Conservation (phyloP, 345 rosid genomes). For the Euclidium syriacum region DNA sequence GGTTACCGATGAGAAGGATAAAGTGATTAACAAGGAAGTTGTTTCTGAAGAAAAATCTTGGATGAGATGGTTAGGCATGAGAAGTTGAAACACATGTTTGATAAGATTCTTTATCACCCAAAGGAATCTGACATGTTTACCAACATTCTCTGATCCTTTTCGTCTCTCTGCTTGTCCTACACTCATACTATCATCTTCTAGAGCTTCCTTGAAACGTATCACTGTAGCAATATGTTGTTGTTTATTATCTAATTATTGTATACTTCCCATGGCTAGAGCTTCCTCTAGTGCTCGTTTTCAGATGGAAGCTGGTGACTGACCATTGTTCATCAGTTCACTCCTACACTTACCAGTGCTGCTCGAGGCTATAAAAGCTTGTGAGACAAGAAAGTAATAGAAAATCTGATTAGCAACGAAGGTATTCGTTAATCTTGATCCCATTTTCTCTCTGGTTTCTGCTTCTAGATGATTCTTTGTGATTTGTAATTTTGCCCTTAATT, state of each 20-base stretch:
- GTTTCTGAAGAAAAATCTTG: too few relatives aligned
- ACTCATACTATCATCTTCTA: neutral
- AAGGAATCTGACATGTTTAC: slow-evolving; percentile 12
- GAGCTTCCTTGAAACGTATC: neutral
- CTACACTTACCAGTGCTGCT: slow-evolving; percentile 27
- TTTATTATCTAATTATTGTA: neutral
- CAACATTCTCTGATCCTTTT: neutral
- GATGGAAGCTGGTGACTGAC: slow-evolving; percentile 63
- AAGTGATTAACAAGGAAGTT: too few relatives aligned
- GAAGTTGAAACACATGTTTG: slow-evolving; percentile 4
- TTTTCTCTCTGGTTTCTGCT: too few relatives aligned
- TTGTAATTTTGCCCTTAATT: slow-evolving; percentile 35
- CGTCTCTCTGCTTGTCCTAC: neutral
- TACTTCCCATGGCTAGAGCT: slow-evolving; percentile 19
- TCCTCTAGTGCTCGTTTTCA: slow-evolving; percentile 46
- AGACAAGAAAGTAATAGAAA: slow-evolving; percentile 18
- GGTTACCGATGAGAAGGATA: neutral
- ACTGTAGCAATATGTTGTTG: neutral
- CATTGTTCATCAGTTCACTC: slow-evolving; percentile 84
- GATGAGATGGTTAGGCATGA: too few relatives aligned
- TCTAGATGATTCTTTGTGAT: too few relatives aligned
- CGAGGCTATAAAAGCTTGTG: slow-evolving; percentile 15
- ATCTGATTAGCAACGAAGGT: neutral
- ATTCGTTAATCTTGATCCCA: too few relatives aligned
- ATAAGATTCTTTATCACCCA: slow-evolving; percentile 10